Evolutionary conservation across 2,329 filamentous ascomycete species (phyloP).

Genomic region (Chaetomium sp.): DNA sequence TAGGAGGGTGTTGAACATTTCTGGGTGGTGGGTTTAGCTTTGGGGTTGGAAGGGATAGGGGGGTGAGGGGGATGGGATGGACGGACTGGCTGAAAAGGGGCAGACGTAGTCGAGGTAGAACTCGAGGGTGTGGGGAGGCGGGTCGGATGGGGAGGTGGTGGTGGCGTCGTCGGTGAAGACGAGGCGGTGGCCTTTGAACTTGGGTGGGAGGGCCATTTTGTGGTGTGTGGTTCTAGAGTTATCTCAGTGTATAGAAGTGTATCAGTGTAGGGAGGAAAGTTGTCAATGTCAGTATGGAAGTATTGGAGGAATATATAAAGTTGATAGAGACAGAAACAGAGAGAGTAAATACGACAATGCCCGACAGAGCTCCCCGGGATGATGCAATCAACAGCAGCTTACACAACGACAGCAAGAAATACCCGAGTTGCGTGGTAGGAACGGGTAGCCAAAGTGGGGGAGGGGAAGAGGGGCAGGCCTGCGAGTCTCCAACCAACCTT

Average conservation of each 20-base stretch:
- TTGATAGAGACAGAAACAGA: not conserved
- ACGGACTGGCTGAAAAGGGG: conserved; percentile 60
- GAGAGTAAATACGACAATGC: not conserved
- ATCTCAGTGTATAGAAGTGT: not conserved
- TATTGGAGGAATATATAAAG: not conserved
- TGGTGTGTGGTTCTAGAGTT: conserved; percentile 1
- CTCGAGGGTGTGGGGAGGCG: conserved; percentile 61
- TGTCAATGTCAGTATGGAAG: not conserved
- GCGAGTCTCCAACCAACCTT: not conserved
- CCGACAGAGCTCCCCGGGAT: not conserved
- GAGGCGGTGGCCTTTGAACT: conserved; percentile 73
- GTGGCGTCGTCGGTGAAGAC: conserved; percentile 46
- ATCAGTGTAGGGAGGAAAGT: not conserved
- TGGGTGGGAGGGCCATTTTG: conserved; percentile 74
- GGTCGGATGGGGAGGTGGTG: conserved; percentile 40
- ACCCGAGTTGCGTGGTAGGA: not conserved
- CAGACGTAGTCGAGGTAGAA: conserved; percentile 88
- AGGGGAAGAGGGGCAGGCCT: not conserved
- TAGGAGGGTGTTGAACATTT: conserved; percentile 77
- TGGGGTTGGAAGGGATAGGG: not conserved
- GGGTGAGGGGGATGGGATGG: conserved; percentile 29
- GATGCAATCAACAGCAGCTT: conserved; percentile 1
- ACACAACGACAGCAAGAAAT: conserved; percentile 1
- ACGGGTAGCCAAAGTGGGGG: not conserved
- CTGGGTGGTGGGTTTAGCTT: conserved; percentile 22